A percentile compares a stretch with the other conserved stretches of the same genome.
phyloP scores from a whole-genome alignment of 2,329 filamentous ascomycete species.

The Alternaria sp. region DNA sequence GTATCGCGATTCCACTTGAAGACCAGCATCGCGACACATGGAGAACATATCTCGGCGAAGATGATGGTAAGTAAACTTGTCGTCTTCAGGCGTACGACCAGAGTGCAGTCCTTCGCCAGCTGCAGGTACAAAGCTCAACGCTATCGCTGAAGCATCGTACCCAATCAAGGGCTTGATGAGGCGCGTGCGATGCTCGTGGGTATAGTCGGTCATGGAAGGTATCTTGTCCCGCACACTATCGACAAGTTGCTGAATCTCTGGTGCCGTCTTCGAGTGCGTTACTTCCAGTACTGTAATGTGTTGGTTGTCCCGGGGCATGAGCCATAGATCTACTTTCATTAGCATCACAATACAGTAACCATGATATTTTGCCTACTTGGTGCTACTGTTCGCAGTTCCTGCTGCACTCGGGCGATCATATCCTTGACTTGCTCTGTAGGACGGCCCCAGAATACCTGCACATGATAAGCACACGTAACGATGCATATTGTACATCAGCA shows the following conservation, averaged over 20 bases:
- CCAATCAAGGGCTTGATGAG: conserved; percentile 83
- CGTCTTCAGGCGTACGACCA: conserved; percentile 55
- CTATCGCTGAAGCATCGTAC: conserved; percentile 84
- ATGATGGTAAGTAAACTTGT: conserved; percentile 87
- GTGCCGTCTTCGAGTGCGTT: conserved; percentile 75
- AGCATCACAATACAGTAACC: neutral
- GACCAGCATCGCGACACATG: conserved; percentile 64
- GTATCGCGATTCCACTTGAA: conserved; percentile 79
- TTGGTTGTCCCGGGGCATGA: conserved; percentile 79
- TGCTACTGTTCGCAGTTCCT: conserved; percentile 66
- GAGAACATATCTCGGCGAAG: conserved; percentile 79
- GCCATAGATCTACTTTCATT: conserved; percentile 71
- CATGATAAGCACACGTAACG: neutral
- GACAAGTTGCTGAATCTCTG: conserved; percentile 71
- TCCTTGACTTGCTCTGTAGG: conserved; percentile 74
- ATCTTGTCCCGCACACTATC: conserved; percentile 63
- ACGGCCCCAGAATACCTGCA: conserved; percentile 76
- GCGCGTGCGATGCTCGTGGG: conserved; percentile 70
- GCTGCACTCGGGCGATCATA: conserved; percentile 73
- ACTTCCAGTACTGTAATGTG: conserved; percentile 89
- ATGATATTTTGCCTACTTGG: conserved; percentile 64
- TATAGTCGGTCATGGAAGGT: conserved; percentile 68
- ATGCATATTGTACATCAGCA: neutral
- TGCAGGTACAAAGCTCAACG: conserved; percentile 85
- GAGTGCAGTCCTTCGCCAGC: conserved; percentile 61